Percentiles rank a stretch among this genome's conserved stretches.
Evolutionary conservation across 2,329 filamentous ascomycete species (phyloP).

Genomic region (Fusarium citri): DNA sequence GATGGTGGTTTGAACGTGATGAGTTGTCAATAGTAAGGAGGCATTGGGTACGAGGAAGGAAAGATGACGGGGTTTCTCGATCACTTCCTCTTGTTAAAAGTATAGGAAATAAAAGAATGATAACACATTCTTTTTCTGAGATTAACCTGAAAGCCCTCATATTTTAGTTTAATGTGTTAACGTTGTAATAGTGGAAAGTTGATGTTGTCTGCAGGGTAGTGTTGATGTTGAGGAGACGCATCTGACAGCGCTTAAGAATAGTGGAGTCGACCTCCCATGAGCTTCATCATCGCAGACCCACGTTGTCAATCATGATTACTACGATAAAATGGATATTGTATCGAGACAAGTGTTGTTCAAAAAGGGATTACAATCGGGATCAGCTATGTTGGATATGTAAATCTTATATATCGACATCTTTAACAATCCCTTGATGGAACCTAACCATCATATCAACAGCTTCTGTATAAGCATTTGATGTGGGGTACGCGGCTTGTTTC

Average conservation of each 20-base stretch:
- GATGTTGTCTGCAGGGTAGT: constrained; percentile 7
- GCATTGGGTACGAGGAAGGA: too few species aligned
- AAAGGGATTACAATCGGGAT: too few species aligned
- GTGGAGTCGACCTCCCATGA: constrained; percentile 8
- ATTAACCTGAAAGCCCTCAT: fast-evolving
- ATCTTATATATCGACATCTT: background rate
- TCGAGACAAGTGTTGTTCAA: background rate
- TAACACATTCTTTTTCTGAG: too few species aligned
- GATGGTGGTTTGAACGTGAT: too few species aligned
- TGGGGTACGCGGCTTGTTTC: constrained; percentile 34
- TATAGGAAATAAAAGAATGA: too few species aligned
- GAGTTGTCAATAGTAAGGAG: too few species aligned
- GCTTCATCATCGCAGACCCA: background rate
- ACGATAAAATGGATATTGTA: background rate
- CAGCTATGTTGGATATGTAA: background rate
- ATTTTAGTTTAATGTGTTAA: background rate
- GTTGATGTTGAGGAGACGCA: background rate
- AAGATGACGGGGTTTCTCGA: too few species aligned
- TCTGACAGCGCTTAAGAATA: constrained; percentile 12
- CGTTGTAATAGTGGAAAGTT: background rate
- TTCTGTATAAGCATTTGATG: constrained; percentile 5
- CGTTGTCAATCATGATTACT: background rate
- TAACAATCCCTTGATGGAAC: background rate
- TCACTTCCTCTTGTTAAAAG: too few species aligned
- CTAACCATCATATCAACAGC: background rate